Percentiles rank a stretch among this genome's conserved stretches.
These are phyloP conservation scores for Helminthosporium solani DNA, from an alignment of 2,329 filamentous ascomycete species.

Conservation along the genomic window DNA sequence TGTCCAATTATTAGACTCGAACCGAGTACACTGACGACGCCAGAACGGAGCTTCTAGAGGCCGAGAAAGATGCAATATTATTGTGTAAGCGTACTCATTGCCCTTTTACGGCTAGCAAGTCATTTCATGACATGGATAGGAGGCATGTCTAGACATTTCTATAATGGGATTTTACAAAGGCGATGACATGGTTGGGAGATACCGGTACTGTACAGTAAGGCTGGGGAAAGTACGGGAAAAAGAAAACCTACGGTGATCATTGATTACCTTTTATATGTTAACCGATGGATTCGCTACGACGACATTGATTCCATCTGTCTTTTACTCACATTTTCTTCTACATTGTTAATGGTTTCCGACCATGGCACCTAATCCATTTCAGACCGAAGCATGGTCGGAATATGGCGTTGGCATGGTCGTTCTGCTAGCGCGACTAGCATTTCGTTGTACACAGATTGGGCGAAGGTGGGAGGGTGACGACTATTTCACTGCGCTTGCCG, in stretches of 20 bases:
- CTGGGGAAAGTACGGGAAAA: not conserved
- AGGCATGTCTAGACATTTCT: too few species aligned
- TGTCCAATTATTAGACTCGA: not conserved
- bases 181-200: not conserved
- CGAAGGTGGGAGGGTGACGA: constrained; percentile 14
- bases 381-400: constrained; percentile 12
- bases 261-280: not conserved
- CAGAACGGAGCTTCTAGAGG: not conserved
- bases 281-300: not conserved
- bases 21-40: not conserved
- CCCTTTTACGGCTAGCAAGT: not conserved
- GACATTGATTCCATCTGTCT: not conserved
- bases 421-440: constrained; percentile 6
- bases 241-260: not conserved
- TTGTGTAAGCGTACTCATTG: not conserved
- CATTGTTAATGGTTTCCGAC: not conserved
- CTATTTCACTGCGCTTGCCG: constrained; percentile 10
- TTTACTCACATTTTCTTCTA: not conserved
- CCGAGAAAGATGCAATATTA: not conserved
- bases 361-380: constrained; percentile 5
- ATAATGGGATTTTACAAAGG: not conserved
- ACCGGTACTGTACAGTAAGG: too few species aligned
- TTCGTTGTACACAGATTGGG: constrained; percentile 7
- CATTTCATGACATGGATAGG: too few species aligned
- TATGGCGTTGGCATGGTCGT: constrained; percentile 12